Base-by-base conservation (phyloP, 805 yeast genomes). In the Pachysolen tannophilus region DNA sequence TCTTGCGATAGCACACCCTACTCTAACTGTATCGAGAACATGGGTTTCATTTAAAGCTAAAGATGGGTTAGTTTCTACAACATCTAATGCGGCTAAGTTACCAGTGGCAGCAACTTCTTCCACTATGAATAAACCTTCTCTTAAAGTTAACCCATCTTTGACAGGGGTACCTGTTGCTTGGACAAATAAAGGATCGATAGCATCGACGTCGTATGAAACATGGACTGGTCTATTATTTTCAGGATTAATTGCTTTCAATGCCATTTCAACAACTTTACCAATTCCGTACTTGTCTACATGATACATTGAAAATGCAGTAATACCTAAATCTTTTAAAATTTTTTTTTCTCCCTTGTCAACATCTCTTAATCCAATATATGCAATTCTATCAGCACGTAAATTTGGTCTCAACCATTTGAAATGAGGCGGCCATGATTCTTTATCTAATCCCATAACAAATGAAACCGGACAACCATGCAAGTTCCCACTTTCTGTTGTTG, bases 91-190 rank as follows among this genome's bases (percentile, higher is more conserved):
- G 8, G 79, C 78, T 43, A 90, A 71, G 45, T 78, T 74, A n/a
- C 96, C 96, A 19, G 94, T 75, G 50, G 77, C 85, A 7, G 96
- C 96, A 23, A 88, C 67, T 45, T 90, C 92, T 63, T 90, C 98
- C 41, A 88, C 92, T 35, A 90, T 61, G 55, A 82, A 90, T 55
- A 92, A 70, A 33, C 96, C 97, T 61, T 90, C 98, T 63, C 98
- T 75, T 58, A 90, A 70, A 7, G 96, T 80, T 44, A 90, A 67
- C 3, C 98, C 98, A 44, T 97, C 97, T 56, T 95, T 78, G 11
- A 90, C 98, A 28, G 97, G 90, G 1, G 98, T 92, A 36, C 98
- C 98, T 1, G 98, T 90, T 26, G 97, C 95, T 14, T 96, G 97
- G 10, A 92, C 96, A 53, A 67, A 87, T 42, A 77, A 69, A 32